A percentile compares a stretch with the other conserved stretches of the same genome.
Conservation (phyloP, 768 basidiomycete genomes). For the Hericium coralloides region DNA sequence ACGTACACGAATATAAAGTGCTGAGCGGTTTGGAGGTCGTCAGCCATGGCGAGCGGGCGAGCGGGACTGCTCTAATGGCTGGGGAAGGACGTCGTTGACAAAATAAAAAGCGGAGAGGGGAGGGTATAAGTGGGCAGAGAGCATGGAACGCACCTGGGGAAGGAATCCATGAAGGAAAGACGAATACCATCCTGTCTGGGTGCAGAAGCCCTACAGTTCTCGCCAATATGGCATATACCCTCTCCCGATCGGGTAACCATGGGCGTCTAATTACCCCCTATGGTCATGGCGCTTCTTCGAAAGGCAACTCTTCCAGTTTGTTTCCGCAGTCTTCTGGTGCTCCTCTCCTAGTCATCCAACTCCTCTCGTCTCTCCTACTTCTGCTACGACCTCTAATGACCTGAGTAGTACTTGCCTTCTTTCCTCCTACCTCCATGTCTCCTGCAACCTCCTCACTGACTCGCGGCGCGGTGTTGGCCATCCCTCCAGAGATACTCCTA, state of each 20-base stretch:
- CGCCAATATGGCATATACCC: not conserved
- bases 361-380: not conserved
- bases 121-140: not conserved
- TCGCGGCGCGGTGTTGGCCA: not conserved
- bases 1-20: constrained; percentile 70
- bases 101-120: not conserved
- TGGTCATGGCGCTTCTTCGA: no score
- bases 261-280: no score
- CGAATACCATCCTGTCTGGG: not conserved
- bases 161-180: not conserved
- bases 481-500: constrained; percentile 8
- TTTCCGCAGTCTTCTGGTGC: no score
- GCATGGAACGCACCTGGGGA: not conserved
- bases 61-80: no score
- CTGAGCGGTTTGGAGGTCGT: constrained; percentile 49
- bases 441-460: not conserved
- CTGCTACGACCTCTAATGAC: no score
- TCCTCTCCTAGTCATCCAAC: not conserved
- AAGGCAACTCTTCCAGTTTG: no score
- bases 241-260: not conserved
- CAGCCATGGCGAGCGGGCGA: constrained; percentile 23
- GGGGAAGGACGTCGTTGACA: not conserved
- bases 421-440: no score
- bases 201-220: not conserved
- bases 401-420: no score